Base-by-base conservation (phyloP, 768 basidiomycete species). In the Termitomyces sp. region DNA sequence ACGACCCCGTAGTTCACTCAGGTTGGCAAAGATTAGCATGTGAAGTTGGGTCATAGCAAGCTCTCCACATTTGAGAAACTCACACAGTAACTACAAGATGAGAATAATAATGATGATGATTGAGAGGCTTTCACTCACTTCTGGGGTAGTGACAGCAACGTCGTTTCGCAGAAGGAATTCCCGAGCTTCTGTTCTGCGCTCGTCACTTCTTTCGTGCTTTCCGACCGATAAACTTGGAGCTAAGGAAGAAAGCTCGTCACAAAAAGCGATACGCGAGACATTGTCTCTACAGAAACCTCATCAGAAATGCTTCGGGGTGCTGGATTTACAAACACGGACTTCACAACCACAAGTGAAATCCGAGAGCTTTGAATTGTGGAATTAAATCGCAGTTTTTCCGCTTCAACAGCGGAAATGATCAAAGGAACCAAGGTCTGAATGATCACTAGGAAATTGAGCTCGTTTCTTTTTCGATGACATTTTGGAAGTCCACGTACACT, bases 31-130 rank as follows among this genome's bases (percentile, higher is more conserved):
- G 18, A 83, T 67, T 49, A 86, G 58, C 24, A 76, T 62, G 59
- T 76, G 72, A 27, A 80, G 56, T 61, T 83, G 78, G 8, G 73
- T 69, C 50, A 83, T 71, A 27, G 72, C 63, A 56, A 81, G 66
- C 24, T 66, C 65, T 24, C 75, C 75, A 46, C 63, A 65, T 6
- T 64, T 48, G 13, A 83, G 63, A 39, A 72, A 76, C 46, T 72
- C 67, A 26, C 78, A 69, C 29, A 83, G 64, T 27, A 71, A 61
- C 80, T 82, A 46, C 41, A 51, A 34, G 47, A 46, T 51, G 36
- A 47, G 52, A 42, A 56, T 34, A 64, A 31, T 31, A 13, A 39
- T 16, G 7, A 37, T 32, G 16, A 32, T 16, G 27, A 32, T 4
- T 49, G 34, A 52, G 37, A 36, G 9, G 42, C 0, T 32, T 12